Conservation (phyloP, 306 rosid species). For the Sindora glabra region DNA sequence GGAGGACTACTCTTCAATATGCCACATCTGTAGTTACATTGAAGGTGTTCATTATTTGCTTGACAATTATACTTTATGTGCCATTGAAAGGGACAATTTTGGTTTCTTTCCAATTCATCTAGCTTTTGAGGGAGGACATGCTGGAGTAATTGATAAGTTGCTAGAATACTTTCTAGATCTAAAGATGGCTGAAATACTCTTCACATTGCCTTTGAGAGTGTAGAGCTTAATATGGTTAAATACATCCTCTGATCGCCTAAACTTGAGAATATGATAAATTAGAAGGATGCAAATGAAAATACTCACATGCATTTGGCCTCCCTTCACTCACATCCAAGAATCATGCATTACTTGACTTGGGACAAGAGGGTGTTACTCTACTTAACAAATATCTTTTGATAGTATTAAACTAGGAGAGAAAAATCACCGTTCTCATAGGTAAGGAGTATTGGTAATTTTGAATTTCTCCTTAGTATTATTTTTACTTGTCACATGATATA, state of each 20-base stretch:
- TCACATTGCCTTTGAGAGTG: background rate
- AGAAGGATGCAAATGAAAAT: background rate
- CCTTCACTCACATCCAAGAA: background rate
- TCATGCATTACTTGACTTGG: background rate
- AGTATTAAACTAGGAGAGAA: background rate
- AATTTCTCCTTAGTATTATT: too few species aligned
- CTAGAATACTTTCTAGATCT: background rate
- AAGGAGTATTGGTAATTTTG: too few species aligned
- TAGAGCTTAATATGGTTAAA: background rate
- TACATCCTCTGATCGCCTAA: background rate
- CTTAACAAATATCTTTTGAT: background rate
- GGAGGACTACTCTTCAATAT: background rate
- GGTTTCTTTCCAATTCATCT: background rate
- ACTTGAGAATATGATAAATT: background rate
- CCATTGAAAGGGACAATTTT: background rate
- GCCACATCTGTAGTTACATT: slow-evolving; percentile 5
- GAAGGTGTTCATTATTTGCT: background rate
- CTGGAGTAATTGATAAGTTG: background rate
- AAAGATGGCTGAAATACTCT: too few species aligned
- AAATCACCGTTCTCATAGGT: too few species aligned
- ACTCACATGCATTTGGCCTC: slow-evolving; percentile 11
- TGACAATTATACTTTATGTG: background rate
- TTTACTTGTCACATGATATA: too few species aligned
- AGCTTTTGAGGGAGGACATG: too few species aligned
- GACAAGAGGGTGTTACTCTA: background rate